A percentile compares a stretch with the other conserved stretches of the same genome.
phyloP scores from a whole-genome alignment of 106 monocot species.

The Allium fistulosum region DNA sequence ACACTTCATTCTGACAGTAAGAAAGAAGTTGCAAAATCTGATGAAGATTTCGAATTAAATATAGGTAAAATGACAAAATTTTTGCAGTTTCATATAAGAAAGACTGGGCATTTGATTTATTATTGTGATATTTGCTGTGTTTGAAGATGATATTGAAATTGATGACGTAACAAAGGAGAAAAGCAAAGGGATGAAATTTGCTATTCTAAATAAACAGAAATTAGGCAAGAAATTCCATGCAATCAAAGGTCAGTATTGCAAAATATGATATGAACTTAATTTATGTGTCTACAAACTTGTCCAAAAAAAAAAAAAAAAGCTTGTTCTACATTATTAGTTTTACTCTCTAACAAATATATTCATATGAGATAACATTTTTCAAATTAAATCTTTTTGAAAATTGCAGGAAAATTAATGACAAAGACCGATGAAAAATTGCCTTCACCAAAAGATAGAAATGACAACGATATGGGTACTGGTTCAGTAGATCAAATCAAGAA shows the following conservation, averaged over 20 bases:
- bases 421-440: conserved; percentile 50
- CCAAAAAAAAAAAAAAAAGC: no score
- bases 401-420: conserved; percentile 43
- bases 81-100: no score
- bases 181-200: conserved; percentile 43
- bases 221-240: conserved; percentile 45
- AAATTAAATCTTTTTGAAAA: background rate
- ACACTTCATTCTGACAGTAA: conserved; percentile 12
- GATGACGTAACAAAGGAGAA: conserved; percentile 41
- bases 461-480: conserved; percentile 24
- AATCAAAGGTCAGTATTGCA: conserved; percentile 43
- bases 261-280: no score
- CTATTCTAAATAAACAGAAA: conserved; percentile 43
- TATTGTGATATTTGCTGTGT: background rate
- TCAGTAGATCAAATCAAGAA: conserved; percentile 58
- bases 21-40: conserved; percentile 16
- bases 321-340: no score
- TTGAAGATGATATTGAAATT: conserved; percentile 57
- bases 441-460: conserved; percentile 19
- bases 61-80: conserved; percentile 24
- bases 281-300: no score
- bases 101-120: no score
- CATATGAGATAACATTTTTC: no score
- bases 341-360: no score
- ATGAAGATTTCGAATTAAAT: conserved; percentile 38